Evolutionary conservation across 2,329 filamentous ascomycete species (phyloP).

Genomic region (Exutisphaerella laricina): DNA sequence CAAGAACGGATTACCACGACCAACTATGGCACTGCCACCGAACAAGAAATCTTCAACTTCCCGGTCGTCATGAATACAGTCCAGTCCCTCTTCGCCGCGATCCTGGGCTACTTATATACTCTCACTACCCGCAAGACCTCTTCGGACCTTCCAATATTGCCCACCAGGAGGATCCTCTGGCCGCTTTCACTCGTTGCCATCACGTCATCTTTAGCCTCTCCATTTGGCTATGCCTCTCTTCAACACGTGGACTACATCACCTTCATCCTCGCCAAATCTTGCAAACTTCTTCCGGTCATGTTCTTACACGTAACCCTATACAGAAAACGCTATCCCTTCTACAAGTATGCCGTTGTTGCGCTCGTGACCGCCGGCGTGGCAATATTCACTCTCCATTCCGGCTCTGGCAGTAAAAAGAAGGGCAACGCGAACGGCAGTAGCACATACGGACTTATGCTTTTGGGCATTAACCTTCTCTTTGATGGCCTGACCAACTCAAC

Average conservation of each 20-base stretch:
- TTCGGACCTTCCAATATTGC: conserved; percentile 61
- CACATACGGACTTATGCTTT: conserved; percentile 72
- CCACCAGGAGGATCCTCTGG: conserved; percentile 64
- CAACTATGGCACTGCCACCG: conserved; percentile 60
- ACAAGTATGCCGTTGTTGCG: conserved; percentile 92
- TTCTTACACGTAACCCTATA: conserved; percentile 90
- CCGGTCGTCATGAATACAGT: conserved; percentile 95
- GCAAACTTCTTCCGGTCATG: conserved; percentile 99
- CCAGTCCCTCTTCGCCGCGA: conserved; percentile 81
- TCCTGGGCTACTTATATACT: conserved; percentile 78
- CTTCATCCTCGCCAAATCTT: conserved; percentile 93
- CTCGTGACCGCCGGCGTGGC: conserved; percentile 89
- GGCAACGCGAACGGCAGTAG: conserved; percentile 49
- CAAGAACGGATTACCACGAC: conserved; percentile 98
- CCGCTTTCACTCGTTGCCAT: conserved; percentile 81
- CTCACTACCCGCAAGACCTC: conserved; percentile 48
- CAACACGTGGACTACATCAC: conserved; percentile 97
- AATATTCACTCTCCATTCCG: conserved; percentile 82
- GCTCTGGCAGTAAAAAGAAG: conserved; percentile 35
- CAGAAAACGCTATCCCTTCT: conserved; percentile 79
- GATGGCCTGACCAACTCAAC: conserved; percentile 95
- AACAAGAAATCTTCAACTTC: conserved; percentile 76
- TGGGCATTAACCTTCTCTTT: conserved; percentile 86
- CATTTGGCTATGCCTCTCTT: conserved; percentile 89
- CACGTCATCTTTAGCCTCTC: conserved; percentile 83